A percentile compares a stretch with the other conserved stretches of the same genome.
These are phyloP conservation scores for Sphaerulina musiva DNA, from an alignment of 2,329 filamentous ascomycete genomes.

Conservation along the genomic window DNA sequence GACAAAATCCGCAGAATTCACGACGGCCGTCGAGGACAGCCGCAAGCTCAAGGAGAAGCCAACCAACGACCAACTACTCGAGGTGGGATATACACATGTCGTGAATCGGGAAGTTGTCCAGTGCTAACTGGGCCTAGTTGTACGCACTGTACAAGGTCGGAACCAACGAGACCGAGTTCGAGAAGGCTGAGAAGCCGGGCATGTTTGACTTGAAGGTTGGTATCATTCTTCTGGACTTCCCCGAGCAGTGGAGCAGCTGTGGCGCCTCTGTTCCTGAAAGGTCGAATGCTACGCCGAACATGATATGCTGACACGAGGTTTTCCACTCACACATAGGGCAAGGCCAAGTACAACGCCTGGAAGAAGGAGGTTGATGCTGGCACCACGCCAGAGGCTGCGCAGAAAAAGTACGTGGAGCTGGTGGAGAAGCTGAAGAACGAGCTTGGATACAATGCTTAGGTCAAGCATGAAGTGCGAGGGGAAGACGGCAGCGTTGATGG, in stretches of 20 bases:
- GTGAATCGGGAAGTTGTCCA: background rate
- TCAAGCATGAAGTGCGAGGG: too few species aligned
- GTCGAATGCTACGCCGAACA: too few species aligned
- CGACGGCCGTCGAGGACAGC: slow-evolving; percentile 63
- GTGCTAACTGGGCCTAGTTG: slow-evolving; percentile 37
- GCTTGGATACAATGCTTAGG: slow-evolving; percentile 59
- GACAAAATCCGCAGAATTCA: slow-evolving; percentile 61
- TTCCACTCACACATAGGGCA: slow-evolving; percentile 36
- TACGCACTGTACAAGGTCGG: slow-evolving; percentile 47
- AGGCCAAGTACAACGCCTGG: slow-evolving; percentile 76
- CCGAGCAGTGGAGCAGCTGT: too few species aligned
- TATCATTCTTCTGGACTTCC: background rate
- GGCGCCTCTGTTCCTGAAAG: too few species aligned
- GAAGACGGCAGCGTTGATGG: background rate
- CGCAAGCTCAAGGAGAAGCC: slow-evolving; percentile 63
- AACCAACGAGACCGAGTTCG: slow-evolving; percentile 33
- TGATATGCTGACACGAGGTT: too few species aligned
- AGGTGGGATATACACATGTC: slow-evolving; percentile 35
- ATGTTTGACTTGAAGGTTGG: slow-evolving; percentile 64
- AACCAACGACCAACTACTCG: slow-evolving; percentile 57
- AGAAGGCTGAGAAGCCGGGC: slow-evolving; percentile 48
- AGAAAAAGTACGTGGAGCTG: slow-evolving; percentile 67
- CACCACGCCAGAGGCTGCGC: slow-evolving; percentile 58
- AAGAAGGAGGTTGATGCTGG: slow-evolving; percentile 60
- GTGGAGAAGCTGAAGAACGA: slow-evolving; percentile 65